These are phyloP conservation scores for Botrytis hyacinthi DNA, from an alignment of 2,329 filamentous ascomycete species.

Conservation along the genomic window DNA sequence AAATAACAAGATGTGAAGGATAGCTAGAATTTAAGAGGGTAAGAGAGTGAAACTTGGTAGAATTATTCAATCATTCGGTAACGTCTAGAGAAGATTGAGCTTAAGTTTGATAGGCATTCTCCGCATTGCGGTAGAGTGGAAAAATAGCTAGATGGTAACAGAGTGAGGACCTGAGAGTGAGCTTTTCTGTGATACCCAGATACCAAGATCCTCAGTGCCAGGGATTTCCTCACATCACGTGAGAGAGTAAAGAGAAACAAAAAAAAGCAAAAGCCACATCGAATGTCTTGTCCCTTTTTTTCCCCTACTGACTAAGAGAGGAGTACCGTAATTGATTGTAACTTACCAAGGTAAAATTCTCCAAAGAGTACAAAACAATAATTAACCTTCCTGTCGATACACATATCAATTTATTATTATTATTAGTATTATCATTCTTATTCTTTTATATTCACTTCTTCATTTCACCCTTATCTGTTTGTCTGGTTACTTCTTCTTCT, in stretches of 20 bases:
- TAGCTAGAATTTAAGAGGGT: neutral
- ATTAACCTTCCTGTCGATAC: conserved; percentile 7
- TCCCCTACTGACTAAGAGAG: neutral
- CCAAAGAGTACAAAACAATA: neutral
- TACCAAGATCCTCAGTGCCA: neutral
- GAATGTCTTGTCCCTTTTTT: neutral
- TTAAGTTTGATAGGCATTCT: neutral
- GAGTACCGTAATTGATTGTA: neutral
- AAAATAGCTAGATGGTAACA: neutral
- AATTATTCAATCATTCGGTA: neutral
- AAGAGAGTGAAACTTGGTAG: neutral
- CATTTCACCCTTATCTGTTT: neutral
- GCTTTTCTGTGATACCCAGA: neutral
- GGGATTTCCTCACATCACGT: neutral
- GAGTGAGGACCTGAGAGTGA: neutral
- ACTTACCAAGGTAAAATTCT: neutral
- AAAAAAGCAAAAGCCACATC: neutral
- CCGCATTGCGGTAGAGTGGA: too few species aligned
- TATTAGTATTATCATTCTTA: neutral
- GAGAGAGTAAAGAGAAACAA: neutral
- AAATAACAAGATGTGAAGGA: neutral
- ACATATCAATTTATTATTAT: neutral
- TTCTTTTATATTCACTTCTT: neutral
- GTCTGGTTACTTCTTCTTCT: neutral
- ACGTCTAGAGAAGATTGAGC: neutral